Conservation (phyloP, 2,329 filamentous ascomycete species). For the Ophiocordyceps camponoti-saundersi region DNA sequence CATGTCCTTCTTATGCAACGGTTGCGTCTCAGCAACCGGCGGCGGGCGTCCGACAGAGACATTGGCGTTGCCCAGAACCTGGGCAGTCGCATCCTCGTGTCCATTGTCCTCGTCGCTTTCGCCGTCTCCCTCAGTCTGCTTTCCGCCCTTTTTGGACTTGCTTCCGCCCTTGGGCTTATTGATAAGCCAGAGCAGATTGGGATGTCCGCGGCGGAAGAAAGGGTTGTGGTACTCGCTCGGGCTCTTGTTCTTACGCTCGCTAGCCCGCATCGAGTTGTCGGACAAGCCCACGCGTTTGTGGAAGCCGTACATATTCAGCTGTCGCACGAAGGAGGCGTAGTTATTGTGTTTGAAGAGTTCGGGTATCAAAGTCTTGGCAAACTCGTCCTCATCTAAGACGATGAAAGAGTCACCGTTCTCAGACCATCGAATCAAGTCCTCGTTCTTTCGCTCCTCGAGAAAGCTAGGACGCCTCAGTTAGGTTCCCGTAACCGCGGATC, state of each 20-base stretch:
- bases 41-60: slow-evolving; percentile 13
- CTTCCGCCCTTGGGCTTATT: slow-evolving; percentile 77
- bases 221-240: slow-evolving; percentile 97
- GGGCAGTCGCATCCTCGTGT: slow-evolving; percentile 20
- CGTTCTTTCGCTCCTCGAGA: slow-evolving; percentile 81
- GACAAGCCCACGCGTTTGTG: slow-evolving; percentile 89
- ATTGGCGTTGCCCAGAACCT: slow-evolving; percentile 6
- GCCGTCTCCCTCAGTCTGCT: slow-evolving; percentile 52
- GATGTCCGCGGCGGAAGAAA: slow-evolving; percentile 85
- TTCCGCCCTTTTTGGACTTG: slow-evolving; percentile 37
- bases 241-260: slow-evolving; percentile 92
- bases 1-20: slow-evolving; percentile 55
- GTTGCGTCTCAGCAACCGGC: slow-evolving; percentile 26
- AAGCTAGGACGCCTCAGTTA: slow-evolving; percentile 42
- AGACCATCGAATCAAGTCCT: slow-evolving; percentile 91
- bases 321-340: slow-evolving; percentile 88
- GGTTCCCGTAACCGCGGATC: not conserved
- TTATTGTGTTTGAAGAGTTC: slow-evolving; percentile 99
- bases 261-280: slow-evolving; percentile 95
- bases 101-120: slow-evolving; percentile 38
- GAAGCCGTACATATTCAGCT: slow-evolving; percentile 95
- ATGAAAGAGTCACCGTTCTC: slow-evolving; percentile 94
- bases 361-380: slow-evolving; percentile 89
- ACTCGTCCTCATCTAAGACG: slow-evolving; percentile 92
- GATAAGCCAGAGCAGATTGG: slow-evolving; percentile 87